Base-by-base conservation (phyloP, 176 grass and related monocot genomes). In the Phragmites australis region DNA sequence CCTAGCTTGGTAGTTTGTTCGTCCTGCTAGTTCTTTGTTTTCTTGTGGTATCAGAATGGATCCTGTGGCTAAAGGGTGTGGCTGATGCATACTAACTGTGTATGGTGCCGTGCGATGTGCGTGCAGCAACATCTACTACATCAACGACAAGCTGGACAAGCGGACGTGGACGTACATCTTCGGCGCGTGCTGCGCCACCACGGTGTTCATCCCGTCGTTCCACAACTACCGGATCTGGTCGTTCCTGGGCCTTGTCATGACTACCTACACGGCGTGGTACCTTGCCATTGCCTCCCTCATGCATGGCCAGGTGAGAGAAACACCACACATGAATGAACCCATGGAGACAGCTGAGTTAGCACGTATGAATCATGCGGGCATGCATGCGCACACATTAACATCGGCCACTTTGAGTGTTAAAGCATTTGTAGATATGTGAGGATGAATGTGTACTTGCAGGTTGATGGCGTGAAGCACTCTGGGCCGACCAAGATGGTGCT, bases 211-310 rank as follows among this genome's bases (percentile, higher is more conserved):
- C 88, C 95, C 95, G 54, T 98, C 92, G 8, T 98, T 98, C 87
- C 96, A 93, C 88, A 99, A 99, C 92, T 99, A 99, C 81, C 88
- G 96, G 65, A 99, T 99, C 72, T 99, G 96, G 96, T 99, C 96
- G 0, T 99, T 99, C 52, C 88, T 99, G 0, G 96, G 96, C 75
- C 96, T 99, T 47, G 70, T 99, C 78, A 99, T 99, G 96, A 99
- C 96, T 30, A 99, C 96, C 78, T 99, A 93, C 88, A 99, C 96
- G 17, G 88, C 96, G 0, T 99, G 96, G 96, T 99, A 99, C 82
- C 92, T 99, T 86, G 91, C 96, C 71, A 50, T 99, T 64, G 96
- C 96, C 0, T 99, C 96, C 60, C 53, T 99, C 43, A 52, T 95
- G 71, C 96, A 99, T 46, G 96, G 96, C 49, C 96, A 99, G 90